phyloP scores from a whole-genome alignment of 345 rosid genomes.

The Geranium rotundifolium region DNA sequence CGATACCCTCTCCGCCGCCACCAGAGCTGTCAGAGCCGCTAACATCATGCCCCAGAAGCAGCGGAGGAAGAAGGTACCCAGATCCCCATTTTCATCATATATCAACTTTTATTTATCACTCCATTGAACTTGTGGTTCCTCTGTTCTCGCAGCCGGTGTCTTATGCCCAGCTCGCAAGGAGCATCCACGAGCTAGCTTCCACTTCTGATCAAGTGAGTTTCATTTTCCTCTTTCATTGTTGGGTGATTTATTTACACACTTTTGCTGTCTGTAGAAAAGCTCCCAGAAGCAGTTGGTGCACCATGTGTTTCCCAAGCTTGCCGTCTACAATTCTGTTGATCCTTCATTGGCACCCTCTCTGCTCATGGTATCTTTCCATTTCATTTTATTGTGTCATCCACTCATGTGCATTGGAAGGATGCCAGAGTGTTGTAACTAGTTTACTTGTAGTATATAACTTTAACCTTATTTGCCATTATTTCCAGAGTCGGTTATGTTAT shows the following conservation, averaged over 20 bases:
- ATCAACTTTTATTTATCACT: not conserved
- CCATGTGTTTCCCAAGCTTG: constrained; percentile 93
- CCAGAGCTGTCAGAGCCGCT: constrained; percentile 66
- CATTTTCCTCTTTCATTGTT: not conserved
- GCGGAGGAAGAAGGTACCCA: constrained; percentile 31
- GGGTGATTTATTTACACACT: constrained; percentile 2
- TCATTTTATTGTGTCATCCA: not conserved
- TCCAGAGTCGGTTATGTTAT: not conserved
- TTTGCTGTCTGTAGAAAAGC: constrained; percentile 41
- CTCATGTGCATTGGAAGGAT: not conserved
- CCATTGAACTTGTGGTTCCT: constrained; percentile 1
- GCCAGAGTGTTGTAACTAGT: not conserved
- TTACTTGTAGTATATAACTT: no score
- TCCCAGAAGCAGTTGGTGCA: constrained; percentile 86
- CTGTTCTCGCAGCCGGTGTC: constrained; percentile 70
- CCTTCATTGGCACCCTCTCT: constrained; percentile 99
- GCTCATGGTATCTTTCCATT: constrained; percentile 63
- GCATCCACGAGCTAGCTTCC: constrained; percentile 95
- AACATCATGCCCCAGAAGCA: constrained; percentile 69
- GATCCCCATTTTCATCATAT: not conserved
- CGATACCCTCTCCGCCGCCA: constrained; percentile 88
- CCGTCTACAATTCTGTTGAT: constrained; percentile 96
- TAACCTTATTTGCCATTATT: not conserved
- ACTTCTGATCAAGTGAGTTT: constrained; percentile 73
- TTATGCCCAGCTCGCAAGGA: constrained; percentile 94